Evolutionary conservation across 768 basidiomycete species (phyloP).

Genomic region (Amanita rimosa): DNA sequence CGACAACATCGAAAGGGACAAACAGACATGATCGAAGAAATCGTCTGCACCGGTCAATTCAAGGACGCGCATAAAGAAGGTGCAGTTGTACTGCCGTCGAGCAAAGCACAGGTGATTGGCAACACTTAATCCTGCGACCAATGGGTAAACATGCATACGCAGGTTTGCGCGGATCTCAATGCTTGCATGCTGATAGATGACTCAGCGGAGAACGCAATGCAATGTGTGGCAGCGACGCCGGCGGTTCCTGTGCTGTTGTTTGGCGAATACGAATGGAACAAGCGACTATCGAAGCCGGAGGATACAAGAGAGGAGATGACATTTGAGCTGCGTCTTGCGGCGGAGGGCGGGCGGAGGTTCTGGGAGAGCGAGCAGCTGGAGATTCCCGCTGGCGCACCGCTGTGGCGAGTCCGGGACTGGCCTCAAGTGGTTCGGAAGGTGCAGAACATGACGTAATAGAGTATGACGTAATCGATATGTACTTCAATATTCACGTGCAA

Average conservation of each 20-base stretch:
- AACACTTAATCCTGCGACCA: not conserved
- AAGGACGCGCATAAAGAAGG: conserved; percentile 35
- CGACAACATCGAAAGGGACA: not conserved
- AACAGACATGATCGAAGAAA: conserved; percentile 38
- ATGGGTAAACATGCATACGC: not conserved
- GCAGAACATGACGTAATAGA: conserved; percentile 4
- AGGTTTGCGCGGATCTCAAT: conserved; percentile 56
- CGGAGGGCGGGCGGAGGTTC: conserved; percentile 38
- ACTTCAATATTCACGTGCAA: not conserved
- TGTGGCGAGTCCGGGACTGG: conserved; percentile 56
- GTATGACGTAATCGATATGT: not conserved
- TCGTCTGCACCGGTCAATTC: conserved; percentile 72
- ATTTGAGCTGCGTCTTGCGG: conserved; percentile 37
- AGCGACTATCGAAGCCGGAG: conserved; percentile 34
- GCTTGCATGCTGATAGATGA: conserved; percentile 70
- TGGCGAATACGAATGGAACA: conserved; percentile 70
- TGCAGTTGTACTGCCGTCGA: conserved; percentile 43
- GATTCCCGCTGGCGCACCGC: conserved; percentile 35
- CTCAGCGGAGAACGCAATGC: conserved; percentile 66
- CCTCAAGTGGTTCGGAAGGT: conserved; percentile 41
- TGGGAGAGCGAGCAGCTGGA: conserved; percentile 43
- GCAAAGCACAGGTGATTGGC: conserved; percentile 51
- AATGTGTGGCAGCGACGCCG: conserved; percentile 36
- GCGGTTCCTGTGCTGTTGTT: conserved; percentile 59
- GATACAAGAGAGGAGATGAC: conserved; percentile 41